Base-by-base conservation (phyloP, 164 flowering plant species). In the Sedum album region DNA sequence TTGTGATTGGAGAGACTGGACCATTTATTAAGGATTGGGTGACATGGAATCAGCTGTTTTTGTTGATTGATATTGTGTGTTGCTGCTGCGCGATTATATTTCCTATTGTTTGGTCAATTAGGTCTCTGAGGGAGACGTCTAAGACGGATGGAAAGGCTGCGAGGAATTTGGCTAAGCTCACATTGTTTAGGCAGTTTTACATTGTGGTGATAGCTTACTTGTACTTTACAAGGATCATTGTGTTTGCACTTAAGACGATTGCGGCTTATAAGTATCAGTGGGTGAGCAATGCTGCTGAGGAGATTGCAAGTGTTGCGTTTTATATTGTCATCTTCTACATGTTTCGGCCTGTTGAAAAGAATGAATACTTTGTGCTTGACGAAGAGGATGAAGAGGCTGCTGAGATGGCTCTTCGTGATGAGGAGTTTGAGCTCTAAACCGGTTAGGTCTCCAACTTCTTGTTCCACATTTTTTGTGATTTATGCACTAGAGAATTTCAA, bases 11-110 rank as follows among this genome's bases (percentile, higher is more conserved):
- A 20, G 65, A 62, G 65, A 62, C 65, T 62, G 65, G 65, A 14
- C 65, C 65, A 0, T 62, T 62, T 62, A 62, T 62, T 62, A 62
- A 62, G 65, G 65, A 62, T 62, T 62, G 65, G 65, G 65, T 62
- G 33, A 62, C 65, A 4, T 62, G 65, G 65, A 62, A 62, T 35
- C 65, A 62, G 65, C 21, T 62, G 38, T 62, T 62, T 35, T 31
- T 62, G 65, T 62, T 62, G 65, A 18, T 62, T 62, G 65, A 62
- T 35, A 62, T 62, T 62, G 65, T 62, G n/a, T n/a, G n/a, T 1
- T 62, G 65, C 21, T 62, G 65, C 38, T 62, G 65, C 38, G 35
- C 65, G 1, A 62, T 62, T 62, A 62, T 62, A 31, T 62, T 62
- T 6, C 65, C 65, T 4, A 31, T 62, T 28, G 65, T 62, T 1